Evolutionary conservation across 176 grass and related monocot species (phyloP), one percentile per base, ranked within the genome.

Genomic region (Carex littledalei): DNA sequence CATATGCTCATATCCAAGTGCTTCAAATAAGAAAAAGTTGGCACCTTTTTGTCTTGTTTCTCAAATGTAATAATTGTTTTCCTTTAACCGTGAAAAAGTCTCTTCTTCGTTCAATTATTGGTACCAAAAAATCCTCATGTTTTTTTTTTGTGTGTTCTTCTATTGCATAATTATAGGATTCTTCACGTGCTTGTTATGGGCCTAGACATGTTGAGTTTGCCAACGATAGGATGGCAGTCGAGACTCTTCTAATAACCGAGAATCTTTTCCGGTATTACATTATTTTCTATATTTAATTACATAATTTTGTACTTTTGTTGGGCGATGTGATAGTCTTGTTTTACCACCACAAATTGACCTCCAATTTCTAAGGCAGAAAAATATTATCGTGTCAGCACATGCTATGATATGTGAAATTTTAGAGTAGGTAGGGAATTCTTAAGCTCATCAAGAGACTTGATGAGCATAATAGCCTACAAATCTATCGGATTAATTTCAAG

Each of bases 171-270:
- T 73, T 89, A 58, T 83, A 98, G 96, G 93, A 98, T 53, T 71
- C 96, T 31, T 91, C 83, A 18, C 93, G 96, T 88, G 93, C 88
- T 41, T 98, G 93, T 92, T 98, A 98, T 87, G 96, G 96, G 62
- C 92, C 92, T 87, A 93, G 88, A 81, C 93, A 98, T 88, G 96
- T 98, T 72, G 93, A 91, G 45, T 61, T 98, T 84, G 96, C 96
- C 78, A 89, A 94, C 50, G 91, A 95, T 12, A 71, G 87, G 6
- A 64, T 92, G 85, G 91, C 93, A 43, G 52, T 98, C 24, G 89
- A 94, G 80, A 95, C 91, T 84, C 96, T 98, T 94, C 82, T 98
- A 86, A 92, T 95, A 85, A 98, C 91, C 83, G 93, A 95, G 91
- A 90, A 80, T 84, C 90, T 95, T 65, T 95, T 95, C 67, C 57